phyloP scores from a whole-genome alignment of 1,284 basidiomycete species.

The Ceratobasidium theobromae region DNA sequence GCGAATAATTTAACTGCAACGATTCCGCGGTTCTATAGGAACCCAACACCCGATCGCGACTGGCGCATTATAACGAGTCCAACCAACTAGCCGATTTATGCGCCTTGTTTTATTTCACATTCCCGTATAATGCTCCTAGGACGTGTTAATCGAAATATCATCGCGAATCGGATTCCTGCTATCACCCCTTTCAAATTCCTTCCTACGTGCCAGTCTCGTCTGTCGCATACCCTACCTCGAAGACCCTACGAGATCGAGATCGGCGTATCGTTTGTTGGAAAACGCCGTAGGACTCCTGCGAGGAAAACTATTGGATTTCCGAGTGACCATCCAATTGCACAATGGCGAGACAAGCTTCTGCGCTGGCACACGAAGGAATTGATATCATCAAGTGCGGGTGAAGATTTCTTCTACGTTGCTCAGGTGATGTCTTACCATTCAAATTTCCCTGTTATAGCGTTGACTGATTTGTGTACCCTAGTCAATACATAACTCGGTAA shows the following conservation, averaged over 20 bases:
- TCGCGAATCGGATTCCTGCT: not conserved
- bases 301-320: conserved; percentile 24
- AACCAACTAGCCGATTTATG: not conserved
- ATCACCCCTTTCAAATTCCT: not conserved
- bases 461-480: conserved; percentile 40
- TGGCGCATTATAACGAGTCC: not conserved
- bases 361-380: conserved; percentile 47
- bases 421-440: conserved; percentile 51
- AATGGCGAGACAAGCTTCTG: conserved; percentile 18
- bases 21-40: too few species aligned
- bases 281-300: conserved; percentile 3
- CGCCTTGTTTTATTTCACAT: not conserved
- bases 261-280: conserved; percentile 27
- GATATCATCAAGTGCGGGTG: conserved; percentile 55
- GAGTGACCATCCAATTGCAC: conserved; percentile 22
- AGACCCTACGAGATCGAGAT: conserved; percentile 33
- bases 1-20: too few species aligned
- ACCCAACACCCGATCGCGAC: too few species aligned
- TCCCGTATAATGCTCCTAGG: not conserved
- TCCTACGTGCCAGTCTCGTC: not conserved
- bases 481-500: conserved; percentile 77
- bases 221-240: not conserved
- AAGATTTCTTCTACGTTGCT: conserved; percentile 80
- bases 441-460: not conserved
- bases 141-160: not conserved